Evolutionary conservation across 164 flowering plant genomes (phyloP).

Genomic region (Kingdonia uniflora): DNA sequence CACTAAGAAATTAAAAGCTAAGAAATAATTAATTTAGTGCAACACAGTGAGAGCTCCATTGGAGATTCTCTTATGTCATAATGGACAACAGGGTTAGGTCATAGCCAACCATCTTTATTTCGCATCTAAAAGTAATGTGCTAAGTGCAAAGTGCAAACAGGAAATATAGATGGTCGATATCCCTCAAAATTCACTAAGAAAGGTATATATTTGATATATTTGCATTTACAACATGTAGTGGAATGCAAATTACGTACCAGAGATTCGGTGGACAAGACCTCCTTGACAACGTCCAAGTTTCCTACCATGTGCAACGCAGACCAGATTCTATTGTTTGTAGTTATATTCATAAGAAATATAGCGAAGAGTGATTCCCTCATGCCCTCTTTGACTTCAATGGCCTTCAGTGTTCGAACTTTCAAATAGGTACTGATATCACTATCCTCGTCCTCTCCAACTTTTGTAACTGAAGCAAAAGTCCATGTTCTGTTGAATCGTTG

Average conservation of each 20-base stretch:
- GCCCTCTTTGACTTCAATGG: constrained; percentile 13
- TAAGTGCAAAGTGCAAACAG: too few species aligned
- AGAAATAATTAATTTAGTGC: background rate
- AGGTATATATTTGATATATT: too few species aligned
- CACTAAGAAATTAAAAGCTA: too few species aligned
- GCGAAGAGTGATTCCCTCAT: constrained; percentile 25
- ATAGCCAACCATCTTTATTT: too few species aligned
- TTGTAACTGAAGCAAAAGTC: constrained; percentile 27
- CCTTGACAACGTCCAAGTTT: constrained; percentile 11
- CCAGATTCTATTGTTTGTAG: constrained; percentile 51
- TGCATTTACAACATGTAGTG: too few species aligned
- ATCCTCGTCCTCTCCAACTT: constrained; percentile 7
- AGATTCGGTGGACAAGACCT: constrained; percentile 14
- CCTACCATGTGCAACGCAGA: constrained; percentile 18
- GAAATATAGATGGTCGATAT: too few species aligned
- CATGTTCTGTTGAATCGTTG: constrained; percentile 24
- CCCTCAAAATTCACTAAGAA: too few species aligned
- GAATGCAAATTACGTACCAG: constrained; percentile 25
- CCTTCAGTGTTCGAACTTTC: constrained; percentile 28
- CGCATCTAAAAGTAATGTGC: too few species aligned
- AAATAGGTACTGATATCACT: constrained; percentile 16
- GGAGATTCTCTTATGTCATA: too few species aligned
- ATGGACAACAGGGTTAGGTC: too few species aligned
- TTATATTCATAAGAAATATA: constrained; percentile 35
- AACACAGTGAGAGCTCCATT: too few species aligned